These are phyloP conservation scores for Cytospora piceae DNA, from an alignment of 2,329 filamentous ascomycete genomes.

Conservation along the genomic window DNA sequence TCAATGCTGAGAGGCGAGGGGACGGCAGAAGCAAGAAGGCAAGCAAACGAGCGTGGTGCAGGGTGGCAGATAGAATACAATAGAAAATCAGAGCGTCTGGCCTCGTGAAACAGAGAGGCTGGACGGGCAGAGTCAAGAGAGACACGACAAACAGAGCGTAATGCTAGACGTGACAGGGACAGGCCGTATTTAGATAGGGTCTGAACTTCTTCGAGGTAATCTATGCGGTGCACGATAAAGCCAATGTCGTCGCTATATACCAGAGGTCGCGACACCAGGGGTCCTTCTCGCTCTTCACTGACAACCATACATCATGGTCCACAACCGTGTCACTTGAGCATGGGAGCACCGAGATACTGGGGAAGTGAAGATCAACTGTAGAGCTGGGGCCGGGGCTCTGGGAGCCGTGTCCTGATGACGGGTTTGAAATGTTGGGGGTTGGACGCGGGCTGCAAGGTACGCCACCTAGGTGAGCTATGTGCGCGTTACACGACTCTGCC, in stretches of 20 bases:
- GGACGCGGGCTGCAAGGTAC: conserved; percentile 17
- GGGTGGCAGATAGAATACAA: conserved; percentile 10
- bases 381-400: neutral
- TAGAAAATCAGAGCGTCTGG: conserved; percentile 11
- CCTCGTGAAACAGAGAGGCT: conserved; percentile 1
- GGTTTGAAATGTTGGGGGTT: conserved; percentile 3
- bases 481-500: conserved; percentile 27
- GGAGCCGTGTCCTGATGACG: conserved; percentile 1
- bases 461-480: conserved; percentile 29
- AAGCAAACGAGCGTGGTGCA: conserved; percentile 18
- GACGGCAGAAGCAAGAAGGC: conserved; percentile 9
- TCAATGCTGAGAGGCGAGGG: conserved; percentile 6
- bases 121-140: conserved; percentile 14
- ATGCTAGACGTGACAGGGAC: conserved; percentile 10
- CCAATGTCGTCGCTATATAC: conserved; percentile 21
- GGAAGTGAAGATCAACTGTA: conserved; percentile 10
- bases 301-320: conserved; percentile 22
- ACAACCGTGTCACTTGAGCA: conserved; percentile 26
- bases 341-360: neutral
- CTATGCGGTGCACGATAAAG: conserved; percentile 7
- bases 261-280: conserved; percentile 11
- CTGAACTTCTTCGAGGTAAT: conserved; percentile 2
- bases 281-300: conserved; percentile 8
- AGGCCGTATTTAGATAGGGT: conserved; percentile 24
- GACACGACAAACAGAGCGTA: conserved; percentile 1